These are phyloP conservation scores for Incumbomyces lentus DNA, from an alignment of 2,329 filamentous ascomycete species.

Conservation along the genomic window DNA sequence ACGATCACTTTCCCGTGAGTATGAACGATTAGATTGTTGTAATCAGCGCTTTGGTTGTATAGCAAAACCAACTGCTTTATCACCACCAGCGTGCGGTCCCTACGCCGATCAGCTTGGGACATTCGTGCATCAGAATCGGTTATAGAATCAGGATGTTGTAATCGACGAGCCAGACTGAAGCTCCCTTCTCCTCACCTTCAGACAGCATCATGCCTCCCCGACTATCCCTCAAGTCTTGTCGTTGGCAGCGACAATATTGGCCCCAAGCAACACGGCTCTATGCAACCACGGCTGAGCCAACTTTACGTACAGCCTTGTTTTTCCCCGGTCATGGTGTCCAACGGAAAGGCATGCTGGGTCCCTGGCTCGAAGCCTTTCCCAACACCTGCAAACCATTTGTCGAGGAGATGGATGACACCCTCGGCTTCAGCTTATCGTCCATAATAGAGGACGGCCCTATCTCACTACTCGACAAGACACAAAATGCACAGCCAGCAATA, in stretches of 20 bases:
- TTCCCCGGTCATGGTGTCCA: slow-evolving; percentile 67
- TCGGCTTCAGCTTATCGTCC: slow-evolving; percentile 63
- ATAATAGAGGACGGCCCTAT: slow-evolving; percentile 75
- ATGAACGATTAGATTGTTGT: no score
- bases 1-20: no score
- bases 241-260: background rate
- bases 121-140: no score
- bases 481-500: slow-evolving; percentile 87
- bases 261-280: slow-evolving; percentile 10
- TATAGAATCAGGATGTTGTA: no score
- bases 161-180: no score
- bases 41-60: no score
- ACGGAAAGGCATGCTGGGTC: slow-evolving; percentile 73
- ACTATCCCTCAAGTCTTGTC: background rate
- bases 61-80: no score
- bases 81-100: no score
- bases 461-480: slow-evolving; percentile 64
- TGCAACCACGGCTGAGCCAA: slow-evolving; percentile 14
- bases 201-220: slow-evolving; percentile 4
- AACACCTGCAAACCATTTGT: slow-evolving; percentile 63
- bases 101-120: no score
- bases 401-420: slow-evolving; percentile 71
- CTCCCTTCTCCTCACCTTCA: no score
- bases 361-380: slow-evolving; percentile 83
- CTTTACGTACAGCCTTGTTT: slow-evolving; percentile 36